Conservation (phyloP, 306 rosid genomes). For the Pachyrhizus erosus region DNA sequence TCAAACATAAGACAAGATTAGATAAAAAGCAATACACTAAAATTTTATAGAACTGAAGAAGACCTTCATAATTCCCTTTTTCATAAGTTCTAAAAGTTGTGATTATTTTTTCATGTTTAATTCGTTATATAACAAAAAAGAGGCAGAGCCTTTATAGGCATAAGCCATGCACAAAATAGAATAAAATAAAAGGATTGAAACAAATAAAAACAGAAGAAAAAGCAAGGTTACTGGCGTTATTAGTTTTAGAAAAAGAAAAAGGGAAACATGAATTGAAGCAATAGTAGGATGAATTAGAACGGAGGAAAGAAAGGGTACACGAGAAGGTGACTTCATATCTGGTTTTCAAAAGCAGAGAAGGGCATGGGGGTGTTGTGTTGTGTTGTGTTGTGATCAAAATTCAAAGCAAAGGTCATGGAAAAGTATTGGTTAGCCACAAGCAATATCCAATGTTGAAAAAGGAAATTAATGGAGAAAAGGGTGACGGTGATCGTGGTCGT, state of each 20-base stretch:
- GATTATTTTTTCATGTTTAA: background rate
- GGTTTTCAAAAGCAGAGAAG: slow-evolving; percentile 15
- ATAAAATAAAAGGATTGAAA: background rate
- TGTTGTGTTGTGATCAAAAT: background rate
- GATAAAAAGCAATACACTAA: background rate
- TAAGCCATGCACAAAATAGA: background rate
- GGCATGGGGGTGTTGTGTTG: too few species aligned
- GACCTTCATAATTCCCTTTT: background rate
- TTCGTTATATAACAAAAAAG: background rate
- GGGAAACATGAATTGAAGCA: background rate
- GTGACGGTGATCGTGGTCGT: background rate
- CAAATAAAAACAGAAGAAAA: background rate
- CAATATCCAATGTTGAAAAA: background rate
- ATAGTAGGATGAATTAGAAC: background rate
- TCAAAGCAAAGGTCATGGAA: background rate
- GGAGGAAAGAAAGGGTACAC: slow-evolving; percentile 12
- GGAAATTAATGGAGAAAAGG: background rate
- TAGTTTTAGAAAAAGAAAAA: background rate
- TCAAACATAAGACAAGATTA: slow-evolving; percentile 30
- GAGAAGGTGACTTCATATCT: slow-evolving; percentile 28
- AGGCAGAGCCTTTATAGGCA: too few species aligned
- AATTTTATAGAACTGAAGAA: background rate
- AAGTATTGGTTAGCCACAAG: background rate
- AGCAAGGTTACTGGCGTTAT: background rate
- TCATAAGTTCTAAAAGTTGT: background rate